Conservation (phyloP, 805 yeast genomes). For the Kodamaea hsintzibuensis region DNA sequence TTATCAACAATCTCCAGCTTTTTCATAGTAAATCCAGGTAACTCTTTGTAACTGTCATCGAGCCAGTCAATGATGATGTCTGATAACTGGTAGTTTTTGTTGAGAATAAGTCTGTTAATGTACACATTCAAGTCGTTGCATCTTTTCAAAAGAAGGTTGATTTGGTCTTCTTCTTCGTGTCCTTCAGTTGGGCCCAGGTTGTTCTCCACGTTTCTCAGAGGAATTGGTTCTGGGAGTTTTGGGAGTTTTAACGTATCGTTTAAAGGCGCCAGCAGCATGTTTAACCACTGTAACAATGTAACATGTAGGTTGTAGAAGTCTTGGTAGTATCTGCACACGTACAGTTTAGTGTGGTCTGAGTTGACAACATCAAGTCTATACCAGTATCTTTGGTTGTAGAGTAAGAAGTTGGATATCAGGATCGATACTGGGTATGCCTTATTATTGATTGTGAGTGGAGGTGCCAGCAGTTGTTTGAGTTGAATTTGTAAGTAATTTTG, state of each 20-base stretch:
- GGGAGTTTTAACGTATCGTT: constrained; percentile 29
- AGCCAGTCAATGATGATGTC: constrained; percentile 32
- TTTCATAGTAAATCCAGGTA: constrained; percentile 23
- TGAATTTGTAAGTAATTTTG: constrained; percentile 28
- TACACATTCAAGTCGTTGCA: constrained; percentile 43
- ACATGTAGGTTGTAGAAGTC: constrained; percentile 51
- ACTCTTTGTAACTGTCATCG: constrained; percentile 21
- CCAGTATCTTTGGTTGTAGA: constrained; percentile 49
- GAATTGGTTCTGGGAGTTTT: constrained; percentile 49
- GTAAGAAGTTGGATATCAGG: constrained; percentile 40
- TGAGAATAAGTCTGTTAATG: constrained; percentile 34
- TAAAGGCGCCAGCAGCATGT: constrained; percentile 11
- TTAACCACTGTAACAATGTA: constrained; percentile 24
- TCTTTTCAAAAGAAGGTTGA: constrained; percentile 31
- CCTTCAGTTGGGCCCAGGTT: constrained; percentile 7
- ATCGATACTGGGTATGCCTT: constrained; percentile 34
- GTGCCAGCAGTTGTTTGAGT: constrained; percentile 23
- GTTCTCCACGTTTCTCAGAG: constrained; percentile 26
- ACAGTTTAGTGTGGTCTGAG: constrained; percentile 35
- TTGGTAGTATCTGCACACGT: constrained; percentile 50
- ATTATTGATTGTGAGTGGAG: constrained; percentile 30
- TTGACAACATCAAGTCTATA: constrained; percentile 46
- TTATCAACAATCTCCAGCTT: constrained; percentile 13
- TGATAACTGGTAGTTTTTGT: constrained; percentile 28
- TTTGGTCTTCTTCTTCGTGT: constrained; percentile 13